Evolutionary conservation across 306 rosid species (phyloP), one percentile per base, ranked within the genome.

Genomic region (Rosa chinensis): DNA sequence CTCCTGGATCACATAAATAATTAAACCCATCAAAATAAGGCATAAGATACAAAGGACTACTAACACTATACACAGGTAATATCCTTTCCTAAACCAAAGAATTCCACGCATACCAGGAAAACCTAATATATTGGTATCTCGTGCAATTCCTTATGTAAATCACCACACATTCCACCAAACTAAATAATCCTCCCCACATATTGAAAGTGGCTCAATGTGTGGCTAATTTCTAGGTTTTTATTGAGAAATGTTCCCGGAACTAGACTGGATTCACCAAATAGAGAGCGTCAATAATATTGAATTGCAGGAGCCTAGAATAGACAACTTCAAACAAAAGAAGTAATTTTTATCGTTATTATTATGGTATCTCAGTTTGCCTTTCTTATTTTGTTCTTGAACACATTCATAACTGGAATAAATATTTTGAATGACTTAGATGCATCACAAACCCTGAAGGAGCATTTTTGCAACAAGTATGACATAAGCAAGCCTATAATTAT

Each of bases 1-100:
- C 99, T 75, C 99, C 97, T 94, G 94, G 50, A 71, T 84, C 18
- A 69, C 72, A 44, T 16, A 43, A 25, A 53, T 71, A 2, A 16
- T 61, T 37, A 71, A n/a, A 56, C 62, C 39, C 79, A 68, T 49
- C 50, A 55, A 77, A 61, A 74, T 50, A 18, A 43, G 62, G 74
- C 56, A 76, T 56, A 59, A 42, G 74, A 75, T 10, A 67, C 25
- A 45, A 50, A 74, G 28, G 61, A 77, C 12, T 23, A 50, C 23
- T 43, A 52, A 42, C 66, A 10, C 14, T 44, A 52, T 17, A 61
- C 52, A 53, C 47, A 74, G 49, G 28, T 3, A 35, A 50, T 35
- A 72, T 72, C 13, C 52, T 11, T 35, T 10, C 49, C 48, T 73
- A 39, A 73, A 53, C 77, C 35, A 21, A 37, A n/a, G 37, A 73